Evolutionary conservation across 768 basidiomycete species (phyloP), one percentile per base, ranked within the genome.

Genomic region (Cubamyces sp.): DNA sequence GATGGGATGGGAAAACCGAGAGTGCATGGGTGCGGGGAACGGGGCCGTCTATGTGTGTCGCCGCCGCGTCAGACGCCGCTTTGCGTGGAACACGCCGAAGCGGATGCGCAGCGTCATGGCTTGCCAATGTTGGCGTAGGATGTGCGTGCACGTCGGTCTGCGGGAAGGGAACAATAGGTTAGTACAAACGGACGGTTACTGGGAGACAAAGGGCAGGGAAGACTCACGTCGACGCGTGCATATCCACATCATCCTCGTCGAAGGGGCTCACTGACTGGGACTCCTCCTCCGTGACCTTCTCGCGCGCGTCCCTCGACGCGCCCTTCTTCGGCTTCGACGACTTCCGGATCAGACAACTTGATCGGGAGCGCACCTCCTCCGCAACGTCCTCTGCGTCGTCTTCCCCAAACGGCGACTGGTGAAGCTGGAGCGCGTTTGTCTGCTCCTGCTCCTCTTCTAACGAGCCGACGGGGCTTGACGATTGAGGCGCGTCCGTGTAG

Each of bases 61-160:
- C 23, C 66, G 64, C 51, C 66, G 65, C 30, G 51, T 57, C 53
- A 72, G 57, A 40, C 69, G 64, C 30, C 79, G 78, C 62, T 80
- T 79, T 19, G 78, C 80, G 54, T 86, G 75, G 71, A 87, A 88
- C 45, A 88, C 73, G 59, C 78, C 74, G 67, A 88, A 87, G 45
- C 84, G 78, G 30, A 87, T 65, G 60, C 84, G 74, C 21, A 88
- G 79, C 0, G 78, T 71, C 28, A 87, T 63, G 9, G 86, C 84
- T 66, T 86, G 84, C 87, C 87, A 88, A 60, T 86, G 83, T 9
- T 83, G 76, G 58, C 77, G 76, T 45, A 88, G 72, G 49, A 73
- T 75, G 69, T 86, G 77, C 9, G 76, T 74, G 73, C 87, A 88
- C 39, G 84, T 84, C 14, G 87, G 87, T 3, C 84, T 86, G 60